These are phyloP conservation scores for Rhizopus arrhizus DNA, from an alignment of 371 early-diverging fungal species.

Conservation along the genomic window DNA sequence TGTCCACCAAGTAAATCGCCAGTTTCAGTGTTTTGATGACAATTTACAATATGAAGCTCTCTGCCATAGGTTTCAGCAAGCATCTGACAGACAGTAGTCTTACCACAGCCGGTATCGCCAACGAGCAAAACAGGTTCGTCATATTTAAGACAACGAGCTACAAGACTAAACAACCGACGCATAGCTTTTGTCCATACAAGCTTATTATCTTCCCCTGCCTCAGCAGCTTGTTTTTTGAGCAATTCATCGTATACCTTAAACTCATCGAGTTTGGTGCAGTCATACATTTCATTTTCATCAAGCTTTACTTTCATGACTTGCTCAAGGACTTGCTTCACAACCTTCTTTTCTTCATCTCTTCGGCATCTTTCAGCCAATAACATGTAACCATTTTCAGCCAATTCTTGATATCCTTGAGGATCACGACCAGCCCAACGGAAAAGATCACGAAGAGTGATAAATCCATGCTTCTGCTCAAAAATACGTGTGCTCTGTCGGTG, in stretches of 20 bases:
- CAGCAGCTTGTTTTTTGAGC: slow-evolving; percentile 26
- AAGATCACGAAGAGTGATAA: slow-evolving; percentile 97
- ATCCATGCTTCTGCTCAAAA: slow-evolving; percentile 92
- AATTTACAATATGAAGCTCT: slow-evolving; percentile 89
- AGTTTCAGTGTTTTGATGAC: slow-evolving; percentile 98
- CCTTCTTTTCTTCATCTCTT: slow-evolving; percentile 77
- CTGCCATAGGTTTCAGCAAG: slow-evolving; percentile 68
- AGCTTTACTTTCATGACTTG: slow-evolving; percentile 76
- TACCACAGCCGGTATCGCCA: slow-evolving; percentile 99
- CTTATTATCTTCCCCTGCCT: slow-evolving; percentile 42
- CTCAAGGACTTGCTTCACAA: slow-evolving; percentile 87
- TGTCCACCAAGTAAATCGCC: slow-evolving; percentile 98
- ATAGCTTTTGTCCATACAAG: slow-evolving; percentile 96
- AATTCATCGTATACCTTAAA: slow-evolving; percentile 50
- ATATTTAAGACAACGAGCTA: slow-evolving; percentile 79
- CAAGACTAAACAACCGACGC: slow-evolving; percentile 89
- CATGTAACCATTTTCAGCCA: slow-evolving; percentile 95
- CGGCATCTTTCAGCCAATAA: slow-evolving; percentile 94
- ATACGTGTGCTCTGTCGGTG: slow-evolving; percentile 81
- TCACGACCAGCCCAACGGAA: slow-evolving; percentile 98
- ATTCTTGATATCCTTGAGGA: slow-evolving; percentile 74
- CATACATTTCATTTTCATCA: slow-evolving; percentile 68
- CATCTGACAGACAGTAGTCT: slow-evolving; percentile 98
- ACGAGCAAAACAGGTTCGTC: slow-evolving; percentile 97
- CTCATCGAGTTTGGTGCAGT: slow-evolving; percentile 59